phyloP scores from a whole-genome alignment of 768 basidiomycete species.

The Coprinopsis sp. region DNA sequence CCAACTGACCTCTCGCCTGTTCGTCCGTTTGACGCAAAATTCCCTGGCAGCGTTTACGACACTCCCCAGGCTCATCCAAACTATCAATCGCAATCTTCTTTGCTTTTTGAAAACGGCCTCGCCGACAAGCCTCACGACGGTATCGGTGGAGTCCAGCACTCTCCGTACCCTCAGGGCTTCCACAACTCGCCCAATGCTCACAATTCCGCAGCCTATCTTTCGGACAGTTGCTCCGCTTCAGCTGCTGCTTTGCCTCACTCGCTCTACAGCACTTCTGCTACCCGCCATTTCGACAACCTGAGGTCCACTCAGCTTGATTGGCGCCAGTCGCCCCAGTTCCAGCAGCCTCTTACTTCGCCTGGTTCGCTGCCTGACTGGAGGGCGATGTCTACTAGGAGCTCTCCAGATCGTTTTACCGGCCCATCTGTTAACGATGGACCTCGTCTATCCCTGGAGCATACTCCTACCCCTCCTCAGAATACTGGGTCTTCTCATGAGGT shows the following conservation, averaged over 20 bases:
- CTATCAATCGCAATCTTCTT: slow-evolving; percentile 41
- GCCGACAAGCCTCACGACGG: slow-evolving; percentile 22
- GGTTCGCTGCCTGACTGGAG: slow-evolving; percentile 8
- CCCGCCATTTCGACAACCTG: slow-evolving; percentile 1
- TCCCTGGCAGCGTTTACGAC: slow-evolving; percentile 40
- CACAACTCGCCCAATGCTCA: slow-evolving; percentile 17
- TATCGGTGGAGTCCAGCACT: slow-evolving; percentile 2
- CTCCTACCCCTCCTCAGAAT: slow-evolving; percentile 3
- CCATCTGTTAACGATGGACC: slow-evolving; percentile 2
- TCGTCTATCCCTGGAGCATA: slow-evolving; percentile 9
- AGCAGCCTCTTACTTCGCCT: slow-evolving; percentile 1
- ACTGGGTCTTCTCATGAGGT: slow-evolving; percentile 45
- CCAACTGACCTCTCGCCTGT: slow-evolving; percentile 73
- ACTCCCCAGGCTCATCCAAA: slow-evolving; percentile 37
- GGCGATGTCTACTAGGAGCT: slow-evolving; percentile 1
- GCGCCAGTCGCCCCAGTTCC: slow-evolving; percentile 5
- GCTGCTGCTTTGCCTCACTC: slow-evolving; percentile 8
- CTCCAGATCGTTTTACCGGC: slow-evolving; percentile 9
- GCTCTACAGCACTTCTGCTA: slow-evolving; percentile 2
- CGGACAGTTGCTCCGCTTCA: slow-evolving; percentile 19
- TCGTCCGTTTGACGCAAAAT: slow-evolving; percentile 52
- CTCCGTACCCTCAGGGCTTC: slow-evolving; percentile 4
- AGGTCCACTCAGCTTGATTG: slow-evolving; percentile 6
- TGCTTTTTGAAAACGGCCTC: slow-evolving; percentile 35
- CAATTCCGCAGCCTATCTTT: slow-evolving; percentile 19